These are phyloP conservation scores for Daldinia sp. DNA, from an alignment of 2,329 filamentous ascomycete genomes.

Conservation along the genomic window DNA sequence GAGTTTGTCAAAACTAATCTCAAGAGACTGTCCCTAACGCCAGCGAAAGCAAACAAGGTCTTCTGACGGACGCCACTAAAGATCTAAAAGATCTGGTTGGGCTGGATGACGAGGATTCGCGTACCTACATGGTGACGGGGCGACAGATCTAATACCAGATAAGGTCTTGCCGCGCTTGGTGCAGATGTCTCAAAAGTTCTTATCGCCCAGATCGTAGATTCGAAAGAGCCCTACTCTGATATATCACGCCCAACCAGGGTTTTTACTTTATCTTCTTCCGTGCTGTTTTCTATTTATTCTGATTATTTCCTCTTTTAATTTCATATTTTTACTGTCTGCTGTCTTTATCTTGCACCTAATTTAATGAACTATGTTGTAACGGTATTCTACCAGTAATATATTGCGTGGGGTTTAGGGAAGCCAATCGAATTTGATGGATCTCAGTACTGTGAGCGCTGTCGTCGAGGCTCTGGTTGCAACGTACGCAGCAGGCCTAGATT, in stretches of 20 bases:
- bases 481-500: constrained; percentile 50
- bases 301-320: background rate
- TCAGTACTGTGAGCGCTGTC: constrained; percentile 48
- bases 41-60: constrained; percentile 21
- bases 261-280: background rate
- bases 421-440: constrained; percentile 43
- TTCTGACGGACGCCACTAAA: constrained; percentile 34
- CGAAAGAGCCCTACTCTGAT: constrained; percentile 4
- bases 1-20: constrained; percentile 4
- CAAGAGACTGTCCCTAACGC: background rate
- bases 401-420: constrained; percentile 40
- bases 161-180: constrained; percentile 21
- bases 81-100: constrained; percentile 22
- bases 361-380: constrained; percentile 13
- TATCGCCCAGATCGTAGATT: constrained; percentile 19
- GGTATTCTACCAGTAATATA: constrained; percentile 27
- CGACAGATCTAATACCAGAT: constrained; percentile 19
- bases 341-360: background rate
- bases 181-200: constrained; percentile 26
- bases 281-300: background rate
- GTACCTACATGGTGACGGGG: constrained; percentile 22
- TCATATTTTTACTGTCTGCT: background rate
- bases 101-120: constrained; percentile 2
- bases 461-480: constrained; percentile 51
- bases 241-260: background rate